Percentiles rank a stretch among this genome's conserved stretches.
phyloP scores from a whole-genome alignment of 129 eudicot genomes.

The Helichrysum umbraculigerum region DNA sequence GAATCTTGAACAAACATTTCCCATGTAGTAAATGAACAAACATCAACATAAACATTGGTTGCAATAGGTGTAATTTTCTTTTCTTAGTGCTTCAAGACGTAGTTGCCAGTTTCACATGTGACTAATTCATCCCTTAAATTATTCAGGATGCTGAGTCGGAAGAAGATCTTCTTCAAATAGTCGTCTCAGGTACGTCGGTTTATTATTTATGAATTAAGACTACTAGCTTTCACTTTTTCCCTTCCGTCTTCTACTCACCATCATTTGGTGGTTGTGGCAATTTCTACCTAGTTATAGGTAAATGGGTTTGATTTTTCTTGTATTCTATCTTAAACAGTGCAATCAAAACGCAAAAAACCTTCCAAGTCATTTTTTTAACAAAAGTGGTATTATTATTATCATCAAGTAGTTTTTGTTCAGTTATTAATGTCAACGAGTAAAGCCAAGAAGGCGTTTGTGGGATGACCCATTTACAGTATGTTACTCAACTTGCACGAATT shows the following conservation, averaged over 20 bases:
- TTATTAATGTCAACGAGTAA: too few species aligned
- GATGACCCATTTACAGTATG: too few species aligned
- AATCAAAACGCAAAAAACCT: neutral
- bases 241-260: neutral
- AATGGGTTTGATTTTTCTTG: neutral
- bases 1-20: too few species aligned
- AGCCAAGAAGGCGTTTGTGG: too few species aligned
- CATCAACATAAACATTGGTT: neutral
- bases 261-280: neutral
- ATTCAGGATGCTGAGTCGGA: slow-evolving; percentile 49
- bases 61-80: neutral
- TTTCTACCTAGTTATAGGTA: neutral
- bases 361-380: neutral
- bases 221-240: neutral
- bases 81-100: neutral
- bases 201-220: neutral
- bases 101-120: neutral
- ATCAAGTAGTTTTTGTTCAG: too few species aligned
- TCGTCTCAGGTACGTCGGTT: slow-evolving; percentile 48
- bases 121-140: neutral
- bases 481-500: too few species aligned
- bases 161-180: slow-evolving; percentile 74
- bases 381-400: too few species aligned
- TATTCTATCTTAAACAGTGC: too few species aligned
- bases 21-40: too few species aligned